Base-by-base conservation (phyloP, 2,329 filamentous ascomycete species). In the Sclerotinia spermophila region DNA sequence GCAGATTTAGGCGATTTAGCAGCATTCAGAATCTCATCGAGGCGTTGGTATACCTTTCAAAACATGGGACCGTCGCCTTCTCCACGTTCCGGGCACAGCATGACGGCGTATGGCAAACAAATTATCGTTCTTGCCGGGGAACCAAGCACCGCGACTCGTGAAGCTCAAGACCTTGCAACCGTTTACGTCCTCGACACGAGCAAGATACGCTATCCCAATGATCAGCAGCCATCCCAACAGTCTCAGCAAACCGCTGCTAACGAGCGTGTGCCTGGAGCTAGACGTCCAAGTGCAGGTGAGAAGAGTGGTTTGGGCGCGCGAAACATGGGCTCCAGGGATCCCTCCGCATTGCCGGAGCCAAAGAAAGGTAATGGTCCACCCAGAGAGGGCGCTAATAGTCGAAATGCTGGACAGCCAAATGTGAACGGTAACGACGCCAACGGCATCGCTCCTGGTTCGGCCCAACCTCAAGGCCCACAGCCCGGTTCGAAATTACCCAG, bases 21-120 rank as follows among this genome's bases (percentile, higher is more conserved):
- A 3, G 96, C 96, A 15, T 93, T 93, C 81, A 86, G 89, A 65
- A 92, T 92, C 76, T 89, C 91, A 0, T 94, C 94, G 17, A 90
- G 93, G 74, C 89, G 96, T 72, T 99, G 96, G 96, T 99, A 98
- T 80, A 99, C 96, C 48, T 99, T 99, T 82, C 96, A 99, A 79
- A 99, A 99, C 79, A 99, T 99, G 96, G 96, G 96, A 0, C 94
- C 94, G 4, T 96, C 94, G 1, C 96, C 96, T 0, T 97, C 94
- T 4, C 90, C 96, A 44, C 87, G 96, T 72, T 98, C 95, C 24
- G 96, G 96, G 1, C 96, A 99, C 80, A 97, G 94, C 80, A 98
- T 99, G 96, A 98, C 96, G 2, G 90, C 94, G 2, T 93, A 95
- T 73, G 93, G 93, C 42, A 97, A 97, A 80, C 92, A 94, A 72